phyloP scores from a whole-genome alignment of 2,329 filamentous ascomycete genomes.

The Aureobasidium leucospermi region DNA sequence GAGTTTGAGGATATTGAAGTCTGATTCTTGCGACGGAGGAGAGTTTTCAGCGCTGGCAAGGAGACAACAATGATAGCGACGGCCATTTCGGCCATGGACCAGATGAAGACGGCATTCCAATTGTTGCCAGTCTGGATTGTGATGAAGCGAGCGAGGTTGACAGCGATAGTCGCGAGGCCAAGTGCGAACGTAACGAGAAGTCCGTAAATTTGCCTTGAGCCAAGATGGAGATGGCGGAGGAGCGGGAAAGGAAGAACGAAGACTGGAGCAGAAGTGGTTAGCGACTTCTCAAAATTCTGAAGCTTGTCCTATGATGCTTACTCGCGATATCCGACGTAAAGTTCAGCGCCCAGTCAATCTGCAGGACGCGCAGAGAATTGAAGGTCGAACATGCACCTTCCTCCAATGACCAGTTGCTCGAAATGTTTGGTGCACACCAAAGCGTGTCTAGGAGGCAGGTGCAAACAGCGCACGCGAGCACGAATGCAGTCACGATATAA shows the following conservation, averaged over 20 bases:
- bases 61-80: constrained; percentile 8
- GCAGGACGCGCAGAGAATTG: not conserved
- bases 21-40: not conserved
- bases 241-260: constrained; percentile 5
- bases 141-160: constrained; percentile 9
- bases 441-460: not conserved
- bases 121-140: not conserved
- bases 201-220: not conserved
- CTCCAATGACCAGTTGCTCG: constrained; percentile 3
- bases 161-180: not conserved
- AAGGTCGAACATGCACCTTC: constrained; percentile 3
- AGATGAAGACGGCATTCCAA: not conserved
- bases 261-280: not conserved
- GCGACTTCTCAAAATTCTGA: not conserved
- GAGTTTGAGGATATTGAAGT: not conserved
- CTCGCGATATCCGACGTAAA: not conserved
- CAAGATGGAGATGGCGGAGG: not conserved
- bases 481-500: not conserved
- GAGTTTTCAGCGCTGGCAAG: not conserved
- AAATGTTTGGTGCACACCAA: not conserved
- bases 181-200: not conserved
- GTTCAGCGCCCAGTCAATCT: constrained; percentile 6
- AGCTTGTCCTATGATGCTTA: not conserved
- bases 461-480: not conserved
- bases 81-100: constrained; percentile 5